Evolutionary conservation across 1,284 basidiomycete species (phyloP).

Genomic region (Ustilago vetiveriae): DNA sequence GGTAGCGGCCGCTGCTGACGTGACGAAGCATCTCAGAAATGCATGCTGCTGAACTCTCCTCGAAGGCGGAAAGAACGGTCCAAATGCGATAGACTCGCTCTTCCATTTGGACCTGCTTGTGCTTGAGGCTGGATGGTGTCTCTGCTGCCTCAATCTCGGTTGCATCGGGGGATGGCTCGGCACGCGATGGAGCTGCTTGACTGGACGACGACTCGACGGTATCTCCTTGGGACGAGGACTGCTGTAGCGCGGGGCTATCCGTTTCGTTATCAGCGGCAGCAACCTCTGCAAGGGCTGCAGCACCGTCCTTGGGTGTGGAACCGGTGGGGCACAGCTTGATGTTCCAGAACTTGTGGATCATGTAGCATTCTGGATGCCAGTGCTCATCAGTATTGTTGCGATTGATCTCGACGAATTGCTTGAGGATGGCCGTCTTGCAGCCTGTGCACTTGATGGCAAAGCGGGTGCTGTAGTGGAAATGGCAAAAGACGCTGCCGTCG

Average conservation of each 20-base stretch:
- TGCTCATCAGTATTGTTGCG: constrained; percentile 97
- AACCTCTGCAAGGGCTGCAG: constrained; percentile 19
- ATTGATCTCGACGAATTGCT: constrained; percentile 99
- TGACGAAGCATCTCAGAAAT: constrained; percentile 96
- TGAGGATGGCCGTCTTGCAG: constrained; percentile 96
- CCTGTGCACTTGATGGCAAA: constrained; percentile 99
- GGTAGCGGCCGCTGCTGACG: constrained; percentile 93
- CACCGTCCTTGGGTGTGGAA: constrained; percentile 54
- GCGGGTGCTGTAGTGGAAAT: constrained; percentile 92
- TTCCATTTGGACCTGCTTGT: constrained; percentile 93
- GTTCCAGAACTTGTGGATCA: constrained; percentile 99
- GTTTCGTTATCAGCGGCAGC: constrained; percentile 9
- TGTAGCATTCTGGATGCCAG: constrained; percentile 99
- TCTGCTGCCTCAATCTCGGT: constrained; percentile 77
- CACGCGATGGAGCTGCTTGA: constrained; percentile 34
- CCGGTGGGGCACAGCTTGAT: constrained; percentile 77
- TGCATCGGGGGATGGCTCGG: constrained; percentile 49
- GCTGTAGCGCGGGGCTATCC: constrained; percentile 12
- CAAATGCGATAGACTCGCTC: constrained; percentile 98
- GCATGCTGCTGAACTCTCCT: constrained; percentile 98
- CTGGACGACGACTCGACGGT: constrained; percentile 31
- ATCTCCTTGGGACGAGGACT: constrained; percentile 15
- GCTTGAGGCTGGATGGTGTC: constrained; percentile 83
- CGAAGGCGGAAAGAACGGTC: constrained; percentile 98
- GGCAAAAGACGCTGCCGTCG: constrained; percentile 81